Base-by-base conservation (phyloP, 495 filamentous ascomycete species). In the Daldinia grandis region DNA sequence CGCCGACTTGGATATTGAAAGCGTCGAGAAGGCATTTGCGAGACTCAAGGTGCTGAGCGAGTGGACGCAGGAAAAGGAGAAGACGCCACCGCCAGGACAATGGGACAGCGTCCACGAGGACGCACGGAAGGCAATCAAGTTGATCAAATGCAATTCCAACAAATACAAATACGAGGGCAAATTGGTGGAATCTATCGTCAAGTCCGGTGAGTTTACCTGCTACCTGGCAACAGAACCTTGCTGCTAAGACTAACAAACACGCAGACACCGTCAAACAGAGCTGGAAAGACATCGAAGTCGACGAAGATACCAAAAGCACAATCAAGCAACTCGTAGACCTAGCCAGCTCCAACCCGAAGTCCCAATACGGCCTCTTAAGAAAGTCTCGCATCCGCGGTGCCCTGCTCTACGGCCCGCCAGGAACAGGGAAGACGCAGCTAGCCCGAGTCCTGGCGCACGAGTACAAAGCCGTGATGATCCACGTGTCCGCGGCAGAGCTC, bases 361-460 rank as follows among this genome's bases (percentile, higher is more conserved):
- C 58, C 30, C 51, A 57, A 25, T 73, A 69, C 7, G 62, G 55
- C 19, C 27, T 73, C 37, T 54, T 66, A 4, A 54, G 21, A 1
- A 60, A 58, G 9, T 27, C 50, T 6, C 35, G 53, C 5, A 65
- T 73, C 10, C 27, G 92, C 56, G 71, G 66, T n/a, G 66, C 71
- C 6, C 35, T 70, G 33, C 59, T 73, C 21, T 73, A 73, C 38
- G 71, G 66, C 7, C 71, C 66, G 3, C 61, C 66, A 5, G 71
- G 71, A 15, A 73, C 66, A 5, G 66, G 71, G 6, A 70, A 73
- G 28, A 73, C 71, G 27, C 56, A 65, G 7, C 55, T 73, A 2
- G 61, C 55, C 5, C 55, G 57, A 4, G 66, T 62, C 9, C 10
- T 70, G 14, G 64, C 69, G 3, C 59, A 68, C 8, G 62, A 72